Conservation (phyloP, 306 rosid species). For the Adenanthera pavonina region DNA sequence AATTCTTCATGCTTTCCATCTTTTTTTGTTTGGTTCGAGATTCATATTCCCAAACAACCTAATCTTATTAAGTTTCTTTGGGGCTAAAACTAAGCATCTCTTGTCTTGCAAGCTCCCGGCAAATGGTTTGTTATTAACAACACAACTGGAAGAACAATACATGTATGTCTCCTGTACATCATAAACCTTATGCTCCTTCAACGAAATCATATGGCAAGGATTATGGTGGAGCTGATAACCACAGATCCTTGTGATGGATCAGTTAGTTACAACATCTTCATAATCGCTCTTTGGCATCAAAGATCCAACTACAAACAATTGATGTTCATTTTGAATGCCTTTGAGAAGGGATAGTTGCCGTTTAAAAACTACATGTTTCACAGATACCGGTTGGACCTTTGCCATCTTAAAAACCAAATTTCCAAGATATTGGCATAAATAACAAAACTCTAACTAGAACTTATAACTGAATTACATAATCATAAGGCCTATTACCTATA, state of each 20-base stretch:
- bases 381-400: slow-evolving; percentile 44
- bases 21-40: slow-evolving; percentile 48
- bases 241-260: slow-evolving; percentile 65
- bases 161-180: slow-evolving; percentile 76
- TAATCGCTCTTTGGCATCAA: slow-evolving; percentile 80
- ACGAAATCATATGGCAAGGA: slow-evolving; percentile 65
- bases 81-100: slow-evolving; percentile 62
- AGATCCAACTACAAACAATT: slow-evolving; percentile 78
- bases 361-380: slow-evolving; percentile 65
- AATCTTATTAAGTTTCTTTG: slow-evolving; percentile 55
- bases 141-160: slow-evolving; percentile 80
- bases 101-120: slow-evolving; percentile 63
- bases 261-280: slow-evolving; percentile 83
- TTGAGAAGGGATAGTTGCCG: slow-evolving; percentile 73
- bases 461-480: too few relatives aligned
- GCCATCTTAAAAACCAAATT: slow-evolving; percentile 55
- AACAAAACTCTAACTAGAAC: too few relatives aligned
- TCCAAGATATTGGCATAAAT: neutral
- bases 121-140: slow-evolving; percentile 71
- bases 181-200: slow-evolving; percentile 83
- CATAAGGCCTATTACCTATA: too few relatives aligned
- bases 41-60: slow-evolving; percentile 53
- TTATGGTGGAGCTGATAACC: slow-evolving; percentile 64
- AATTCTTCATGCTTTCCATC: slow-evolving; percentile 55
- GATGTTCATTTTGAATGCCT: slow-evolving; percentile 68